These are phyloP conservation scores for Mycosarcoma maydis DNA, from an alignment of 1,284 basidiomycete genomes.

Conservation along the genomic window DNA sequence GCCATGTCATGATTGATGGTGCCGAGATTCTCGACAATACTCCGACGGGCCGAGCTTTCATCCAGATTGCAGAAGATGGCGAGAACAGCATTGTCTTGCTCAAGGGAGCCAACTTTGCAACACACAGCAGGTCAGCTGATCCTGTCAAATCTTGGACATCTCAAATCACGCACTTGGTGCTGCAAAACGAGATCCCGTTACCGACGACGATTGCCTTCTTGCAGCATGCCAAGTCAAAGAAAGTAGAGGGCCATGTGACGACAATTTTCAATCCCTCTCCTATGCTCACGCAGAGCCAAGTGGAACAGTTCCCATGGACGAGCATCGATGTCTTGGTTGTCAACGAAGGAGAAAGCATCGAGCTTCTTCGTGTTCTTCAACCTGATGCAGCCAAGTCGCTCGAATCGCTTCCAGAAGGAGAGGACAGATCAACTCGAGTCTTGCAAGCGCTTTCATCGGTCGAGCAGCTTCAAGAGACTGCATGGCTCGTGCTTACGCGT, in stretches of 20 bases:
- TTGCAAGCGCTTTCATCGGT: slow-evolving; percentile 44
- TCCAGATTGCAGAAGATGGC: slow-evolving; percentile 63
- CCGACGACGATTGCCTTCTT: slow-evolving; percentile 69
- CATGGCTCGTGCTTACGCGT: slow-evolving; percentile 62
- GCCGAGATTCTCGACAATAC: slow-evolving; percentile 44
- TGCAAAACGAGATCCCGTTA: slow-evolving; percentile 73
- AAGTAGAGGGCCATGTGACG: slow-evolving; percentile 19
- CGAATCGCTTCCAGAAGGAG: slow-evolving; percentile 20
- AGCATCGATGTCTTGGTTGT: slow-evolving; percentile 70
- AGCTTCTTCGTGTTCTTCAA: slow-evolving; percentile 58
- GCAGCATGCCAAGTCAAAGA: slow-evolving; percentile 22
- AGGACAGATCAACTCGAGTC: slow-evolving; percentile 20
- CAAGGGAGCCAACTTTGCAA: slow-evolving; percentile 61
- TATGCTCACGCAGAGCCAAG: slow-evolving; percentile 69
- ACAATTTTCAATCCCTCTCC: slow-evolving; percentile 72
- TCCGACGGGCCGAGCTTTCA: slow-evolving; percentile 64
- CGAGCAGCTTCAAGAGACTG: slow-evolving; percentile 21
- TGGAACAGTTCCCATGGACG: slow-evolving; percentile 69
- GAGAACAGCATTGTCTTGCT: slow-evolving; percentile 66
- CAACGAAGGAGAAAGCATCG: slow-evolving; percentile 71
- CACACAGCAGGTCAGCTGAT: slow-evolving; percentile 25
- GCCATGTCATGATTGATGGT: slow-evolving; percentile 43
- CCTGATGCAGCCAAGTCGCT: slow-evolving; percentile 6
- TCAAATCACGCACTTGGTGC: slow-evolving; percentile 69
- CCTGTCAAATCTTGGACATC: slow-evolving; percentile 24